Conservation (phyloP, 1,284 basidiomycete species). For the Tilletia indica region DNA sequence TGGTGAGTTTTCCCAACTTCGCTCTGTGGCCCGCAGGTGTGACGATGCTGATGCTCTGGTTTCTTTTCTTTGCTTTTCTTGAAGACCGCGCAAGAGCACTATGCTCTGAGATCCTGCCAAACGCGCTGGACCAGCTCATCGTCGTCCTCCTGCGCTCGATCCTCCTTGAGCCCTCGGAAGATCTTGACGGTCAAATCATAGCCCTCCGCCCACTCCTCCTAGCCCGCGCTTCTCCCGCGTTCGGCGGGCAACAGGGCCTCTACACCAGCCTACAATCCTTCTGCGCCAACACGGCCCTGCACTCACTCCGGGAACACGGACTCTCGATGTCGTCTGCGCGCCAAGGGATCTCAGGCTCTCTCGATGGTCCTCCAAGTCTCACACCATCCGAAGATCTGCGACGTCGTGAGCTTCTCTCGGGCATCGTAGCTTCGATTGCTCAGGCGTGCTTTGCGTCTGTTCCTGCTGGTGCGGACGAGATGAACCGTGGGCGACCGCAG, state of each 20-base stretch:
- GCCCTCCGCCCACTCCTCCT: constrained; percentile 5
- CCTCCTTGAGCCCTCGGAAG: constrained; percentile 12
- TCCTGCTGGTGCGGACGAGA: not conserved
- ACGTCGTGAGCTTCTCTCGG: not conserved
- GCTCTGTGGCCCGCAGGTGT: no score
- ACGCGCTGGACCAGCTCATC: constrained; percentile 1
- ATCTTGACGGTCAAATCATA: not conserved
- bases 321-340: not conserved
- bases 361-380: not conserved
- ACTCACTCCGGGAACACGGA: not conserved
- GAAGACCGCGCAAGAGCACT: not conserved
- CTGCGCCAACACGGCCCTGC: not conserved
- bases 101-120: not conserved
- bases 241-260: not conserved
- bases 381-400: not conserved
- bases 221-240: not conserved
- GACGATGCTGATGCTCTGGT: not conserved
- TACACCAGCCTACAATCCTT: not conserved
- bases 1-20: not conserved
- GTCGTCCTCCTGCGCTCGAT: not conserved
- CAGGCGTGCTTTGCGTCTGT: constrained; percentile 6
- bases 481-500: not conserved
- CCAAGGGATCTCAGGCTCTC: not conserved
- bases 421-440: not conserved
- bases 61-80: not conserved